A percentile compares a stretch with the other conserved stretches of the same genome.
These are phyloP conservation scores for Elsinoe necatrix DNA, from an alignment of 2,329 filamentous ascomycete species.

Conservation along the genomic window DNA sequence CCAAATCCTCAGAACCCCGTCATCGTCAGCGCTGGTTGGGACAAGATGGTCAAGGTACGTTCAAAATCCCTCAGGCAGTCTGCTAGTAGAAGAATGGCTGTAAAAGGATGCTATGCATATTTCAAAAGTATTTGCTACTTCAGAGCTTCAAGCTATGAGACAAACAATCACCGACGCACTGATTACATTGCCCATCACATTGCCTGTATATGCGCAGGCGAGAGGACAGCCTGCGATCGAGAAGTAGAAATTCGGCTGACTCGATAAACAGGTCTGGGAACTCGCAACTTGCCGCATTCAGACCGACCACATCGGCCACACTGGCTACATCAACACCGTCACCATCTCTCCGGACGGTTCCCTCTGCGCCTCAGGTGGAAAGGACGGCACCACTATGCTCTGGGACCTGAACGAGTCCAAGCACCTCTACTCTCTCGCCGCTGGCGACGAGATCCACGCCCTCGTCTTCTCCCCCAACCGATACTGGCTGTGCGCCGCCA, in stretches of 20 bases:
- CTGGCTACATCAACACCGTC: constrained; percentile 99
- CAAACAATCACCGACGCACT: constrained; percentile 85
- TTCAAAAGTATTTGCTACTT: constrained; percentile 99
- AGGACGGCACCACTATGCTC: constrained; percentile 99
- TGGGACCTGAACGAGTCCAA: constrained; percentile 99
- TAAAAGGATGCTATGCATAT: constrained; percentile 86
- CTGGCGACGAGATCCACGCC: constrained; percentile 99
- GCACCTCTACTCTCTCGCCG: constrained; percentile 99
- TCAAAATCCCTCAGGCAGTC: constrained; percentile 16
- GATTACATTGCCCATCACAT: constrained; percentile 41
- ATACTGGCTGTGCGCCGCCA: constrained; percentile 99
- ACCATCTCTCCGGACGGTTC: constrained; percentile 99
- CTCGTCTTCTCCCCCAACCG: constrained; percentile 99
- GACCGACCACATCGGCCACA: constrained; percentile 99
- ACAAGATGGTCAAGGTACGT: constrained; percentile 99
- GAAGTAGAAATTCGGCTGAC: constrained; percentile 16
- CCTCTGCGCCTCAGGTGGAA: constrained; percentile 96
- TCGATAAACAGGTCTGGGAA: constrained; percentile 76
- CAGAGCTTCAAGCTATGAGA: constrained; percentile 98
- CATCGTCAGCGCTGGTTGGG: constrained; percentile 97
- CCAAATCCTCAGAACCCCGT: constrained; percentile 99
- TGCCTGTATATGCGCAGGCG: background rate
- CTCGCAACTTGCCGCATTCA: constrained; percentile 98
- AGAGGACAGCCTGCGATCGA: background rate
- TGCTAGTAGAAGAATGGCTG: constrained; percentile 19